Conservation (phyloP, 768 basidiomycete species). For the Boletellus sp. region DNA sequence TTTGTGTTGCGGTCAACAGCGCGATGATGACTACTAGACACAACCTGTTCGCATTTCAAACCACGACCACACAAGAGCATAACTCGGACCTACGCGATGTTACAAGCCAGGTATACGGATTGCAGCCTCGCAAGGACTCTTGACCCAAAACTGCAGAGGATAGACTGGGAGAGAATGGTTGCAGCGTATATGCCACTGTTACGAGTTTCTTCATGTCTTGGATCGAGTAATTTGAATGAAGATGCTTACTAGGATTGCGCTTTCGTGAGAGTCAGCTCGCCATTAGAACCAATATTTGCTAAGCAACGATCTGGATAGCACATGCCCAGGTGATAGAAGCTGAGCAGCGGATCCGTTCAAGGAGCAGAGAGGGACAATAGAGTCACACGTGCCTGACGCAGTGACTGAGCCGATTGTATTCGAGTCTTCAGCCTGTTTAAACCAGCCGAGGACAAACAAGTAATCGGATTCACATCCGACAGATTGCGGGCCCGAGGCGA, state of each 20-base stretch:
- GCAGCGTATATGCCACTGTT: conserved; percentile 60
- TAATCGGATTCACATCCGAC: conserved; percentile 50
- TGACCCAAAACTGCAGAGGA: conserved; percentile 64
- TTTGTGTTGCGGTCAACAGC: conserved; percentile 58
- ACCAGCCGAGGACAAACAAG: not conserved
- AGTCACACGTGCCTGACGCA: conserved; percentile 22
- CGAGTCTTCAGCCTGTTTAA: conserved; percentile 30
- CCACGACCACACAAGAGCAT: not conserved
- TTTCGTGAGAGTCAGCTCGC: conserved; percentile 33
- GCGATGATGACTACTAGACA: conserved; percentile 44
- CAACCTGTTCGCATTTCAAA: conserved; percentile 3
- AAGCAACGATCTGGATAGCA: conserved; percentile 60
- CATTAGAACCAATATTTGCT: conserved; percentile 47
- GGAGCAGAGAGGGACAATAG: not conserved
- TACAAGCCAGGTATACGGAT: conserved; percentile 41
- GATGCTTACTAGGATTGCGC: conserved; percentile 43
- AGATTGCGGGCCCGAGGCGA: conserved; percentile 53
- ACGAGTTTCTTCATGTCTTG: conserved; percentile 33
- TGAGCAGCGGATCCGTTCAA: conserved; percentile 16
- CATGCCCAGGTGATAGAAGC: conserved; percentile 64
- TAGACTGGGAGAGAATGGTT: conserved; percentile 55
- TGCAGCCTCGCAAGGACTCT: conserved; percentile 64
- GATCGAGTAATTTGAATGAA: conserved; percentile 24
- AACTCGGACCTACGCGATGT: conserved; percentile 33
- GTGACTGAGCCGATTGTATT: conserved; percentile 51